Percentiles rank a stretch among this genome's conserved stretches.
These are phyloP conservation scores for Metschnikowia dekortorum DNA, from an alignment of 805 yeast species.

Conservation along the genomic window DNA sequence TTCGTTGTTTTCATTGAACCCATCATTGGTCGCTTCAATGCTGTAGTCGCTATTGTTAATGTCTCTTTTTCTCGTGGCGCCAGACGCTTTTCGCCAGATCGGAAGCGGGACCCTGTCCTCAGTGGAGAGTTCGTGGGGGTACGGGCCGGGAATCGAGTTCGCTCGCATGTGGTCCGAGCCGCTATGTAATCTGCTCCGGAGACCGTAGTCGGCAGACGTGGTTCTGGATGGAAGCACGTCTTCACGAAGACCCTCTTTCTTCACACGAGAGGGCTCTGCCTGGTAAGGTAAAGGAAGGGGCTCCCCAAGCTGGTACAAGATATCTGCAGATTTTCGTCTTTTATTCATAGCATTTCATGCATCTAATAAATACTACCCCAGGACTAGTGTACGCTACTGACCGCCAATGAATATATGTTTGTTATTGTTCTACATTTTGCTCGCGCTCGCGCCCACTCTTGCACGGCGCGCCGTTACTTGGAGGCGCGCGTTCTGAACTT, in stretches of 20 bases:
- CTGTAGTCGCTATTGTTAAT: background rate
- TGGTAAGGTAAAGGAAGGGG: conserved; percentile 35
- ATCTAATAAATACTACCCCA: background rate
- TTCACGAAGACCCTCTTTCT: conserved; percentile 3
- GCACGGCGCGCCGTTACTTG: background rate
- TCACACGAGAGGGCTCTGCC: conserved; percentile 8
- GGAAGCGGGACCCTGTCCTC: conserved; percentile 9
- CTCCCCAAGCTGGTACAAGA: conserved; percentile 26
- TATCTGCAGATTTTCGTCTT: conserved; percentile 13
- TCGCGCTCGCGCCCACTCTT: background rate
- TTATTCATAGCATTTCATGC: conserved; percentile 15
- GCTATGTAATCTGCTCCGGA: background rate
- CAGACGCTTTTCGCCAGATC: conserved; percentile 10
- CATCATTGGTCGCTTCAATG: background rate
- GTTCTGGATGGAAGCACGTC: background rate
- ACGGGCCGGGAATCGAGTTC: conserved; percentile 1
- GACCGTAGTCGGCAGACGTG: background rate
- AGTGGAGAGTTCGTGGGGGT: background rate
- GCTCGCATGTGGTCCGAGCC: conserved; percentile 5
- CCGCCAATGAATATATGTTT: background rate
- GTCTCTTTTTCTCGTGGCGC: background rate
- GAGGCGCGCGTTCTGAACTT: conserved; percentile 19
- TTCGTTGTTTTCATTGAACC: background rate
- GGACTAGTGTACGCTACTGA: background rate
- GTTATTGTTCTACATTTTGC: background rate